Evolutionary conservation across 306 rosid species (phyloP).

Genomic region (Malus sylvestris): DNA sequence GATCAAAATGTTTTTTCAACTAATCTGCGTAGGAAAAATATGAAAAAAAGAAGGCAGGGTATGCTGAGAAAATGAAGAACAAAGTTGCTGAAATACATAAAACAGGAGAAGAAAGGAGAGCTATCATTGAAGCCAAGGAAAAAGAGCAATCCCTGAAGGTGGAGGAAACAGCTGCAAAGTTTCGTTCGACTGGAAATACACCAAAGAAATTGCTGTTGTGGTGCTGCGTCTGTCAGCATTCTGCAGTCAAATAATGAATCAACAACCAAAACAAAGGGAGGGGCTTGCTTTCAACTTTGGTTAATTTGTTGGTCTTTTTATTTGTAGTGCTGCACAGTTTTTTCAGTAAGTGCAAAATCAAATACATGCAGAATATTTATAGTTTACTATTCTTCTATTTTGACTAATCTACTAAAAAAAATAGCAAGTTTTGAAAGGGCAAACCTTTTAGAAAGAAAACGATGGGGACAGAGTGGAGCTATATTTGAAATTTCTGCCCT

Average conservation of each 20-base stretch:
- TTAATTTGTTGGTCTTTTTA: no score
- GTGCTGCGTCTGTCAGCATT: slow-evolving; percentile 22
- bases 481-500: no score
- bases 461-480: neutral
- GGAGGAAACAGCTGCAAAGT: slow-evolving; percentile 30
- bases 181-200: slow-evolving; percentile 2
- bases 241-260: neutral
- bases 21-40: slow-evolving; percentile 18
- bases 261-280: neutral
- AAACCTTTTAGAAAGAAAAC: no score
- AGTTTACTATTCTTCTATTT: neutral
- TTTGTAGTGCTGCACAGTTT: neutral
- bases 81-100: slow-evolving; percentile 27
- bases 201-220: slow-evolving; percentile 17
- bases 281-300: neutral
- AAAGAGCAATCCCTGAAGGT: slow-evolving; percentile 21
- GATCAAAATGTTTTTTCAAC: neutral
- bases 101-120: slow-evolving; percentile 29
- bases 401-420: no score
- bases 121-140: slow-evolving; percentile 18
- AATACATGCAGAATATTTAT: neutral
- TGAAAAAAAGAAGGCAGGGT: slow-evolving; percentile 27
- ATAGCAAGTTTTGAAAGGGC: no score
- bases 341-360: neutral
- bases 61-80: slow-evolving; percentile 32